A percentile compares a stretch with the other conserved stretches of the same genome.
phyloP scores from a whole-genome alignment of 1,139 yeast species.

The Saccharomycopsis hybrid region DNA sequence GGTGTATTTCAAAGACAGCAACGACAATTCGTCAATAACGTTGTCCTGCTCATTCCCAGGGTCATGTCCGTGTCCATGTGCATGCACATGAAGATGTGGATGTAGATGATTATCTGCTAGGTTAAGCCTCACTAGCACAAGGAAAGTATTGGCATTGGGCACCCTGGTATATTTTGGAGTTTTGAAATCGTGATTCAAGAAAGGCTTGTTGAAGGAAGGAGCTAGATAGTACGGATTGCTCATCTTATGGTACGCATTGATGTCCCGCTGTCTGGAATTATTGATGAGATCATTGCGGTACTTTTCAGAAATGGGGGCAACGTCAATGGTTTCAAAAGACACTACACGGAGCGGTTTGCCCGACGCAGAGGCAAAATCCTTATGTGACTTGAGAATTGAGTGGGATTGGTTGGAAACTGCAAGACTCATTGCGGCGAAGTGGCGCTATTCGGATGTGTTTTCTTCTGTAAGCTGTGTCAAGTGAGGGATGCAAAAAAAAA shows the following conservation, averaged over 20 bases:
- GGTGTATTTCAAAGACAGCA: slow-evolving; percentile 10
- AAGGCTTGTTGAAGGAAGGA: slow-evolving; percentile 21
- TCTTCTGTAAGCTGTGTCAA: no score
- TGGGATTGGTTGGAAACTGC: no score
- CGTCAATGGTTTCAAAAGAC: slow-evolving; percentile 18
- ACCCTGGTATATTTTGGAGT: slow-evolving; percentile 6
- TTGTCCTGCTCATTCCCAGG: background rate
- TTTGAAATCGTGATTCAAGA: slow-evolving; percentile 13
- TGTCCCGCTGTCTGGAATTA: slow-evolving; percentile 14
- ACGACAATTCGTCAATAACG: slow-evolving; percentile 10
- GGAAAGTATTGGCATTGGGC: slow-evolving; percentile 6
- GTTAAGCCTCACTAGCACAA: slow-evolving; percentile 14
- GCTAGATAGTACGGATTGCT: slow-evolving; percentile 19
- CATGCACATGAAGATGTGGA: background rate
- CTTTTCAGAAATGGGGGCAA: slow-evolving; percentile 15
- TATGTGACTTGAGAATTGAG: no score
- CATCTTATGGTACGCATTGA: slow-evolving; percentile 15
- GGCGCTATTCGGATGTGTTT: no score
- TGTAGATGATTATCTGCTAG: background rate
- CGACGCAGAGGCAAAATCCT: no score
- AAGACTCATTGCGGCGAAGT: no score
- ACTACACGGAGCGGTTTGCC: slow-evolving; percentile 4
- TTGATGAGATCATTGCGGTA: slow-evolving; percentile 17
- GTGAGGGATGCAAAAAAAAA: no score
- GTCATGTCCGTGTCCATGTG: no score